Conservation (phyloP, 129 eudicot genomes). For the Ambrosia artemisiifolia region DNA sequence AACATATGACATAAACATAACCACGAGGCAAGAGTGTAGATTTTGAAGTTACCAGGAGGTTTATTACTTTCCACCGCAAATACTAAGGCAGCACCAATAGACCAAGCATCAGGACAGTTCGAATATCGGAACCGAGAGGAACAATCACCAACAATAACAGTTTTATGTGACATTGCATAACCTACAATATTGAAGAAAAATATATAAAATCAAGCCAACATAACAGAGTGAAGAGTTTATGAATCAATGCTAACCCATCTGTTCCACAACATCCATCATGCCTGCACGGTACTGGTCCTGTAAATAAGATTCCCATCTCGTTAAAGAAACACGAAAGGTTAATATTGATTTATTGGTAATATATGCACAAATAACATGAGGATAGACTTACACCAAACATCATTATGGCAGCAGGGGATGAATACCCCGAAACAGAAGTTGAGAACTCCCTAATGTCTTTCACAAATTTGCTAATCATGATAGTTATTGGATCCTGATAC, state of each 20-base stretch:
- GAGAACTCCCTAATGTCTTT: constrained; percentile 55
- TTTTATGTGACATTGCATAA: constrained; percentile 57
- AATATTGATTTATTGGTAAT: background rate
- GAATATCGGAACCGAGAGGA: constrained; percentile 26
- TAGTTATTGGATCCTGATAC: constrained; percentile 32
- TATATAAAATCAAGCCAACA: background rate
- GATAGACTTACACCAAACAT: constrained; percentile 64
- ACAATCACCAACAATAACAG: constrained; percentile 80
- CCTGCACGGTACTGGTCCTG: constrained; percentile 42
- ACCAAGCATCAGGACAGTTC: background rate
- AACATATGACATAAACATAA: no score
- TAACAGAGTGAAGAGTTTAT: background rate
- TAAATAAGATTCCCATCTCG: background rate
- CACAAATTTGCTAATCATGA: constrained; percentile 50
- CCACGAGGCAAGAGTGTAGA: no score
- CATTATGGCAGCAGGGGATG: constrained; percentile 72
- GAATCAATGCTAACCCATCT: constrained; percentile 43
- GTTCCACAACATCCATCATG: constrained; percentile 60
- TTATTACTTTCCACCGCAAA: constrained; percentile 52
- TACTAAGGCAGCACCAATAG: constrained; percentile 66
- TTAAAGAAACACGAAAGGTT: background rate
- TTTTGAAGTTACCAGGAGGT: constrained; percentile 56
- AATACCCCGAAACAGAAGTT: constrained; percentile 52
- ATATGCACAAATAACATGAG: background rate
- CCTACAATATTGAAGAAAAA: constrained; percentile 42